Conservation (phyloP, 176 grass and related monocot species). For the Lolium multiflorum region DNA sequence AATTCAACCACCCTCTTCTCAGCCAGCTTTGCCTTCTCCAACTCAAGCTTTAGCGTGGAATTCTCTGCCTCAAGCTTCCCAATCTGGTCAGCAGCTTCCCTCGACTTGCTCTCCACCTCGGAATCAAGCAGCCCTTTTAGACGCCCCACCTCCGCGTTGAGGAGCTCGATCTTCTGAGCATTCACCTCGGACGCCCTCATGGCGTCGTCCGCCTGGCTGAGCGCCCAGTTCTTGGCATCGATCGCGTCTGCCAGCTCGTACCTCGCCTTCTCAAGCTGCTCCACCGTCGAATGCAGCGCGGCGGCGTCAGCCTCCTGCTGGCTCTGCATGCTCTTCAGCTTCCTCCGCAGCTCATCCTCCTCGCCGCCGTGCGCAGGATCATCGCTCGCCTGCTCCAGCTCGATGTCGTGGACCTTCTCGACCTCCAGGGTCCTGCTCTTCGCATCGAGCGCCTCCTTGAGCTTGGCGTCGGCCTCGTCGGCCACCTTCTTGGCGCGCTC, state of each 20-base stretch:
- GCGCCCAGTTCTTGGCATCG: slow-evolving; percentile 73
- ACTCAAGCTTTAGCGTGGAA: slow-evolving; percentile 44
- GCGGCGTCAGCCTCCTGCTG: slow-evolving; percentile 62
- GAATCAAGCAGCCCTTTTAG: slow-evolving; percentile 65
- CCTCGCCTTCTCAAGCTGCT: slow-evolving; percentile 80
- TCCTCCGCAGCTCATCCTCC: slow-evolving; percentile 64
- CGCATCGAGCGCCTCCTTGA: slow-evolving; percentile 49
- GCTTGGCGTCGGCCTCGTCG: slow-evolving; percentile 74
- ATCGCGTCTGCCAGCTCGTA: slow-evolving; percentile 63
- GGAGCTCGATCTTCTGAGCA: slow-evolving; percentile 58
- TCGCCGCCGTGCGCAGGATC: slow-evolving; percentile 40
- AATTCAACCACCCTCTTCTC: slow-evolving; percentile 51
- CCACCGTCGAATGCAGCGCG: slow-evolving; percentile 43
- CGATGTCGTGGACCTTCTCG: slow-evolving; percentile 22
- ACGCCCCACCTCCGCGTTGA: slow-evolving; percentile 57
- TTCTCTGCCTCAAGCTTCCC: slow-evolving; percentile 60
- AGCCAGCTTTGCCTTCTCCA: slow-evolving; percentile 58
- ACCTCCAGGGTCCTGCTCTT: slow-evolving; percentile 52
- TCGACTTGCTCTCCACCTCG: slow-evolving; percentile 49
- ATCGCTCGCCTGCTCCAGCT: slow-evolving; percentile 43
- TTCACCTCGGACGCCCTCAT: slow-evolving; percentile 61
- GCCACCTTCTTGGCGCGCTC: slow-evolving; percentile 57
- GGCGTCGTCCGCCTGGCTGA: slow-evolving; percentile 67
- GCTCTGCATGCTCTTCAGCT: slow-evolving; percentile 68
- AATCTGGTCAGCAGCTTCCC: slow-evolving; percentile 46